Percentiles rank a stretch among this genome's conserved stretches.
Evolutionary conservation across 768 basidiomycete genomes (phyloP).

Genomic region (Boletellus emodensis): DNA sequence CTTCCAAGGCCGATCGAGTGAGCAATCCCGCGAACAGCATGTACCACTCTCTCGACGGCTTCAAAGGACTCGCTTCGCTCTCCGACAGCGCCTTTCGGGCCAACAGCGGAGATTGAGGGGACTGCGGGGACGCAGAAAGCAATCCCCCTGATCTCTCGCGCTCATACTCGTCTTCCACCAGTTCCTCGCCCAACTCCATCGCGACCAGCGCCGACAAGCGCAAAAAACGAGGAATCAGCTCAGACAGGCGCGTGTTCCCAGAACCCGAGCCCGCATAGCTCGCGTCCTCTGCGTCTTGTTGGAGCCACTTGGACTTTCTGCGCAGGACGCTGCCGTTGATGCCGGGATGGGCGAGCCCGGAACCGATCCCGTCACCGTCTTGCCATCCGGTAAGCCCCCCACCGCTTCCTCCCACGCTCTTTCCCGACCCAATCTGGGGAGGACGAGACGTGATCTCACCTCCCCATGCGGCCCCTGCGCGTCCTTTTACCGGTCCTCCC

Average conservation of each 20-base stretch:
- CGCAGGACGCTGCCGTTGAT: slow-evolving; percentile 56
- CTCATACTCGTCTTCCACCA: slow-evolving; percentile 50
- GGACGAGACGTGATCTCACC: slow-evolving; percentile 23
- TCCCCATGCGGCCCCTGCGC: slow-evolving; percentile 22
- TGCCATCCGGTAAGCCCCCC: slow-evolving; percentile 69
- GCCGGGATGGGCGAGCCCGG: slow-evolving; percentile 59
- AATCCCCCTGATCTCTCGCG: slow-evolving; percentile 22
- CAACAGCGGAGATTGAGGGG: slow-evolving; percentile 10
- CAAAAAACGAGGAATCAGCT: slow-evolving; percentile 68
- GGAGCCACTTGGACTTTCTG: slow-evolving; percentile 37
- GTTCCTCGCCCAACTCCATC: slow-evolving; percentile 71
- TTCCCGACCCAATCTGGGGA: slow-evolving; percentile 16
- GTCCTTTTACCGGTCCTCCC: slow-evolving; percentile 23
- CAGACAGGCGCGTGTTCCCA: slow-evolving; percentile 61
- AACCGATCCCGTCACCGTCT: slow-evolving; percentile 70
- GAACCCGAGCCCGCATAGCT: slow-evolving; percentile 37
- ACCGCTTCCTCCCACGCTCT: slow-evolving; percentile 28
- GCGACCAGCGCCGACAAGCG: slow-evolving; percentile 76
- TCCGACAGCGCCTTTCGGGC: slow-evolving; percentile 29
- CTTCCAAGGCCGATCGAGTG: slow-evolving; percentile 81
- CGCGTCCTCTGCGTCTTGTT: slow-evolving; percentile 20
- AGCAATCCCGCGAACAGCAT: slow-evolving; percentile 70
- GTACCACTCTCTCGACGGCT: slow-evolving; percentile 79
- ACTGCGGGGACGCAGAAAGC: slow-evolving; percentile 6
- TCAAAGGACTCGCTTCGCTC: slow-evolving; percentile 48